Evolutionary conservation across 2,329 filamentous ascomycete genomes (phyloP).

Genomic region (Pyrenophora tritici-repentis): DNA sequence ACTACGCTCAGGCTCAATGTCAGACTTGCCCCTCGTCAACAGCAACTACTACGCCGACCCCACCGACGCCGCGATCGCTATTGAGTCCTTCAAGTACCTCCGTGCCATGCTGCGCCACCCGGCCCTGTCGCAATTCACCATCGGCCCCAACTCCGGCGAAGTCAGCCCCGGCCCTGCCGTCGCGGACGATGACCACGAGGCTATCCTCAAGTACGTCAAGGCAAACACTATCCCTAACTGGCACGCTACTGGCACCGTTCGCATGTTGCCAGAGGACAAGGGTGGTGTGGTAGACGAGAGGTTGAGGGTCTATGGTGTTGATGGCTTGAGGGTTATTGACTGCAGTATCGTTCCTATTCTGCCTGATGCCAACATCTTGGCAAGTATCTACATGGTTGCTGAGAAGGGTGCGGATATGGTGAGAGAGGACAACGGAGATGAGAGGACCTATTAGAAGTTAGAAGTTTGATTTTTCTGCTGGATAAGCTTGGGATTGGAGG

Average conservation of each 20-base stretch:
- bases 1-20: slow-evolving; percentile 35
- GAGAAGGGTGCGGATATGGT: slow-evolving; percentile 37
- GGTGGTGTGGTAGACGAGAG: slow-evolving; percentile 40
- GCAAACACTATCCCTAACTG: slow-evolving; percentile 30
- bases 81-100: slow-evolving; percentile 41
- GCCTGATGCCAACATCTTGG: slow-evolving; percentile 29
- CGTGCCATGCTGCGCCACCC: slow-evolving; percentile 34
- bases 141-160: slow-evolving; percentile 34
- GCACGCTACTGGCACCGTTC: slow-evolving; percentile 44
- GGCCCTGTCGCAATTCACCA: slow-evolving; percentile 22
- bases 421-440: slow-evolving; percentile 24
- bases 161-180: slow-evolving; percentile 33
- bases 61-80: slow-evolving; percentile 40
- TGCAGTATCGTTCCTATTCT: slow-evolving; percentile 36
- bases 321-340: slow-evolving; percentile 41
- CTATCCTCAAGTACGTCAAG: slow-evolving; percentile 35
- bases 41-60: slow-evolving; percentile 43
- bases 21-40: slow-evolving; percentile 42
- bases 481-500: background rate
- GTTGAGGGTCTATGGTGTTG: slow-evolving; percentile 40
- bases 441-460: background rate
- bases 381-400: slow-evolving; percentile 32
- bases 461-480: background rate
- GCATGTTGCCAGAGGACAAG: slow-evolving; percentile 36
- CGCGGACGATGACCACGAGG: slow-evolving; percentile 32